A percentile compares a stretch with the other conserved stretches of the same genome.
Conservation (phyloP, 768 basidiomycete species). For the button mushroom (Agaricus bisporus) region DNA sequence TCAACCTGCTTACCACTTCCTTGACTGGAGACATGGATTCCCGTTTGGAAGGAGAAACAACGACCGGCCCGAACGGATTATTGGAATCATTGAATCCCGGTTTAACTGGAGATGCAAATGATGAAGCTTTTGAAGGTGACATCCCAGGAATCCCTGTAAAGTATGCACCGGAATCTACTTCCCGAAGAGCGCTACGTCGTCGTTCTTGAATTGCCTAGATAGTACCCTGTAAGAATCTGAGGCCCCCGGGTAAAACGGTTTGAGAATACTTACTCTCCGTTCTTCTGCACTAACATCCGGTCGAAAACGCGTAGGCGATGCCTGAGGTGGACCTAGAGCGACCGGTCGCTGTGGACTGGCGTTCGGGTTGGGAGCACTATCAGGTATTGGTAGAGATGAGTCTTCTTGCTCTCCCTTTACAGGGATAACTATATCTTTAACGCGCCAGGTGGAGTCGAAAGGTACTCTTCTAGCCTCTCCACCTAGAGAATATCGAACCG, state of each 20-base stretch:
- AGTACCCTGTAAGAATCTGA: constrained; percentile 15
- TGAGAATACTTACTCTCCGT: constrained; percentile 27
- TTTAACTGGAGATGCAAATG: constrained; percentile 11
- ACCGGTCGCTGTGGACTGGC: constrained; percentile 1
- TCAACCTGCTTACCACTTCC: constrained; percentile 11
- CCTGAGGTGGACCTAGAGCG: constrained; percentile 2
- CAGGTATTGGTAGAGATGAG: constrained; percentile 4
- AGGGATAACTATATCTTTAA: constrained; percentile 48
- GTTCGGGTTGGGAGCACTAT: not conserved
- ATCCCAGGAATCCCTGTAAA: constrained; percentile 52
- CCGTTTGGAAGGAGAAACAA: constrained; percentile 3
- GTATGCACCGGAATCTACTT: constrained; percentile 38
- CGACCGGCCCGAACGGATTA: constrained; percentile 11
- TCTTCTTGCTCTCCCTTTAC: constrained; percentile 2
- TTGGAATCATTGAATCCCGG: constrained; percentile 10
- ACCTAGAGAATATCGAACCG: constrained; percentile 37
- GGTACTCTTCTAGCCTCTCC: constrained; percentile 42
- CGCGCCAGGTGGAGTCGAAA: constrained; percentile 48
- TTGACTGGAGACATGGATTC: constrained; percentile 8
- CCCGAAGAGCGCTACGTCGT: constrained; percentile 48
- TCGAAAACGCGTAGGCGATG: constrained; percentile 14
- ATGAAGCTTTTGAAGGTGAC: constrained; percentile 23
- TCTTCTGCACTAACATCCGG: constrained; percentile 37
- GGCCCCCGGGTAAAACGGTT: not conserved
- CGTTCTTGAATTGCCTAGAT: constrained; percentile 53